Percentiles rank a stretch among this genome's conserved stretches.
Conservation (phyloP, 2,329 filamentous ascomycete species). For the Fusarium ambrosium region DNA sequence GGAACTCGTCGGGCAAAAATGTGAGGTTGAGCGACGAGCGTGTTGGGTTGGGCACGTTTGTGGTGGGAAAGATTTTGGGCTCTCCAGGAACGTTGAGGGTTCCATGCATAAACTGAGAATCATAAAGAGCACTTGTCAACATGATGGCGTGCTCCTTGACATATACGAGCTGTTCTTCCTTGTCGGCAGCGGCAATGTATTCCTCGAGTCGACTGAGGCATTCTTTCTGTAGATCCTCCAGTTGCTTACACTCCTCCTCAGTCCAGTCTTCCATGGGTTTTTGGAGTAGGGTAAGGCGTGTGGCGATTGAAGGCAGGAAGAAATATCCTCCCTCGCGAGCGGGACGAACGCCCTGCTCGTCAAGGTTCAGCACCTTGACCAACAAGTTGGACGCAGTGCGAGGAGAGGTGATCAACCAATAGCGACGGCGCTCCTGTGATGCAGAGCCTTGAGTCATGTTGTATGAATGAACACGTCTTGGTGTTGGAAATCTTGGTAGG, state of each 20-base stretch:
- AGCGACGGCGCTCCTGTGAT: slow-evolving; percentile 15
- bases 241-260: slow-evolving; percentile 8
- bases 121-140: slow-evolving; percentile 23
- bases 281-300: slow-evolving; percentile 4
- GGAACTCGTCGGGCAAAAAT: slow-evolving; percentile 37
- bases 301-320: slow-evolving; percentile 21
- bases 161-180: slow-evolving; percentile 21
- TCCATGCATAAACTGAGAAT: slow-evolving; percentile 7
- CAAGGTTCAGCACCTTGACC: slow-evolving; percentile 38
- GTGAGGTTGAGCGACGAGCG: slow-evolving; percentile 36
- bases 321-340: slow-evolving; percentile 33
- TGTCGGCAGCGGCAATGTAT: slow-evolving; percentile 25
- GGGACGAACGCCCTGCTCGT: slow-evolving; percentile 34
- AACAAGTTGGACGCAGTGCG: slow-evolving; percentile 39
- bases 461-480: neutral
- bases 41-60: slow-evolving; percentile 6
- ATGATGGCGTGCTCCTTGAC: slow-evolving; percentile 36
- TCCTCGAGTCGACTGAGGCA: slow-evolving; percentile 29
- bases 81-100: neutral
- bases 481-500: neutral
- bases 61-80: neutral
- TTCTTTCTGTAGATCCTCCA: slow-evolving; percentile 1
- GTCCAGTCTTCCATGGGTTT: slow-evolving; percentile 33
- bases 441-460: slow-evolving; percentile 27
- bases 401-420: slow-evolving; percentile 36